Evolutionary conservation across 805 yeast species (phyloP).

Genomic region (Yarrowia sp.): DNA sequence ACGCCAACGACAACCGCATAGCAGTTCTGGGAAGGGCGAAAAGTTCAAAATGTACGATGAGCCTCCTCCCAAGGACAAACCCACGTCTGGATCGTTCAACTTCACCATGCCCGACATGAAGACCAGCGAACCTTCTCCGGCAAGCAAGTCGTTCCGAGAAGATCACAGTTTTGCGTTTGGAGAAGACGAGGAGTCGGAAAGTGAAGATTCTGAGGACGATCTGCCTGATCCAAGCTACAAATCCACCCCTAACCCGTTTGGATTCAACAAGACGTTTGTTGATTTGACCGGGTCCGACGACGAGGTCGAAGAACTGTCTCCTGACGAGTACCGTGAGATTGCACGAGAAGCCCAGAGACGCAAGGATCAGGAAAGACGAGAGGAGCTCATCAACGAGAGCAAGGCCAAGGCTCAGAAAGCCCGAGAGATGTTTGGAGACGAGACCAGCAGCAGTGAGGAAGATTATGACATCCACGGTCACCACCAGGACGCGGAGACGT

Average conservation of each 20-base stretch:
- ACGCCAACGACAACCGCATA: slow-evolving; percentile 16
- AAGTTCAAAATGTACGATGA: slow-evolving; percentile 32
- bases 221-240: slow-evolving; percentile 13
- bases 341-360: slow-evolving; percentile 4
- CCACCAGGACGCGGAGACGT: not conserved
- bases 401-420: not conserved
- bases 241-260: slow-evolving; percentile 9
- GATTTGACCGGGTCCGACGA: slow-evolving; percentile 16
- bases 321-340: slow-evolving; percentile 22
- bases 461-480: not conserved
- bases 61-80: slow-evolving; percentile 22
- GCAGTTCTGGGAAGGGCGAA: slow-evolving; percentile 21
- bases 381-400: not conserved
- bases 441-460: not conserved
- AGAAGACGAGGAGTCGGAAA: not conserved
- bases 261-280: slow-evolving; percentile 14
- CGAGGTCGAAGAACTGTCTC: slow-evolving; percentile 27
- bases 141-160: slow-evolving; percentile 13
- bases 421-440: slow-evolving; percentile 1
- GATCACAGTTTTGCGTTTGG: slow-evolving; percentile 27
- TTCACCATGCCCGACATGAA: slow-evolving; percentile 36
- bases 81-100: slow-evolving; percentile 14
- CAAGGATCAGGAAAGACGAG: slow-evolving; percentile 21
- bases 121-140: slow-evolving; percentile 13
- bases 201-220: not conserved